phyloP scores from a whole-genome alignment of 2,329 filamentous ascomycete species.

The Alternaria metachromatica region DNA sequence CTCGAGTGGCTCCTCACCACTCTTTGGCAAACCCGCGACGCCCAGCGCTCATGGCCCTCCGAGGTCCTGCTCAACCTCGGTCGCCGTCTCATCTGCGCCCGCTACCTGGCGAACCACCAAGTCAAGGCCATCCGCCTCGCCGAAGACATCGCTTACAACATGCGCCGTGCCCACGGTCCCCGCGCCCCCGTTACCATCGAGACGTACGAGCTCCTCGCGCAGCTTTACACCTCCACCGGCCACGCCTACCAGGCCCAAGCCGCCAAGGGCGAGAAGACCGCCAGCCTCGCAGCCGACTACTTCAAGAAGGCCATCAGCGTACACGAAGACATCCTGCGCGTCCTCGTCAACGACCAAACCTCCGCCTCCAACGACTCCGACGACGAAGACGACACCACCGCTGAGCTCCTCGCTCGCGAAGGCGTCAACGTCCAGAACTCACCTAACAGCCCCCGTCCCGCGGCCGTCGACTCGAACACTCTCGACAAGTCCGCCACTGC shows the following conservation, averaged over 20 bases:
- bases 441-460: not conserved
- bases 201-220: conserved; percentile 58
- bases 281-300: conserved; percentile 45
- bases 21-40: conserved; percentile 47
- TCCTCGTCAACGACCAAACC: conserved; percentile 33
- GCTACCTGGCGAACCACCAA: conserved; percentile 57
- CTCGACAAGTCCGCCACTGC: conserved; percentile 34
- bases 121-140: conserved; percentile 52
- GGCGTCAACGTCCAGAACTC: conserved; percentile 38
- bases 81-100: conserved; percentile 60
- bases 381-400: conserved; percentile 46
- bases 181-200: conserved; percentile 57
- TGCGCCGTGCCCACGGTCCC: conserved; percentile 60
- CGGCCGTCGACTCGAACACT: not conserved
- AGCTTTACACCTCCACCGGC: conserved; percentile 56
- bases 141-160: conserved; percentile 64
- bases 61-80: conserved; percentile 59
- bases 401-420: conserved; percentile 45
- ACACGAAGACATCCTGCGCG: conserved; percentile 44
- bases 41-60: conserved; percentile 43
- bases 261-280: conserved; percentile 42
- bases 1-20: conserved; percentile 49
- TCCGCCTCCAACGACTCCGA: conserved; percentile 32
- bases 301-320: conserved; percentile 48
- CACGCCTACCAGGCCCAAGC: conserved; percentile 49